Percentiles rank a stretch among this genome's conserved stretches.
phyloP scores from a whole-genome alignment of 495 filamentous ascomycete species.

The Glonium stellatum region DNA sequence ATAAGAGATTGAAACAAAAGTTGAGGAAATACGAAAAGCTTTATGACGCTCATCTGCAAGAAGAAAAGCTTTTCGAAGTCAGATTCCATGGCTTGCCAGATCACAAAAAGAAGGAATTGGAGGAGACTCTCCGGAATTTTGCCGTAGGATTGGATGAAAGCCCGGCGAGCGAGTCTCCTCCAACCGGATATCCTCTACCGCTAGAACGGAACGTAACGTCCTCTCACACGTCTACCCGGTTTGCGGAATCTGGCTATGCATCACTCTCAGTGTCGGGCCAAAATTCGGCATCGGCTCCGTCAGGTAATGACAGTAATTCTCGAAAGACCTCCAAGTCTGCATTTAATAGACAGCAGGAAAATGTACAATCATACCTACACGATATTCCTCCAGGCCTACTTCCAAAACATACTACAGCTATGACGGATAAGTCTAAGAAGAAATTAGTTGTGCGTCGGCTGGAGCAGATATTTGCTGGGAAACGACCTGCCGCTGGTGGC shows the following conservation, averaged over 20 bases:
- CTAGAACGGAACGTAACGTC: slow-evolving; percentile 26
- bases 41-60: slow-evolving; percentile 50
- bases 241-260: slow-evolving; percentile 66
- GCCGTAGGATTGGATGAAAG: slow-evolving; percentile 46
- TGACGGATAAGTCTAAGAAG: slow-evolving; percentile 64
- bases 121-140: slow-evolving; percentile 62
- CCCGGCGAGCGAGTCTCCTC: not conserved
- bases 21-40: slow-evolving; percentile 59
- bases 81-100: slow-evolving; percentile 60
- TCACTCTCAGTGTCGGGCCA: slow-evolving; percentile 57
- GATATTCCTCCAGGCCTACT: slow-evolving; percentile 56
- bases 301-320: slow-evolving; percentile 11
- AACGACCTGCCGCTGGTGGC: slow-evolving; percentile 40
- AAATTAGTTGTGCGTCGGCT: slow-evolving; percentile 62
- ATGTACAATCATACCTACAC: slow-evolving; percentile 52
- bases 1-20: slow-evolving; percentile 59
- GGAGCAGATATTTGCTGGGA: slow-evolving; percentile 75
- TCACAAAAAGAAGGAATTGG: slow-evolving; percentile 64
- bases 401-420: slow-evolving; percentile 41
- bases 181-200: not conserved
- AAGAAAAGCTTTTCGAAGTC: slow-evolving; percentile 71
- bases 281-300: slow-evolving; percentile 27
- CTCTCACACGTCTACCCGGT: slow-evolving; percentile 47
- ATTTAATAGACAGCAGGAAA: slow-evolving; percentile 42
- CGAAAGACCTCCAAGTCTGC: slow-evolving; percentile 13